Evolutionary conservation across 148 eudicot species (phyloP), one percentile per base, ranked within the genome.

Genomic region (Mesembryanthemum crystallinum): DNA sequence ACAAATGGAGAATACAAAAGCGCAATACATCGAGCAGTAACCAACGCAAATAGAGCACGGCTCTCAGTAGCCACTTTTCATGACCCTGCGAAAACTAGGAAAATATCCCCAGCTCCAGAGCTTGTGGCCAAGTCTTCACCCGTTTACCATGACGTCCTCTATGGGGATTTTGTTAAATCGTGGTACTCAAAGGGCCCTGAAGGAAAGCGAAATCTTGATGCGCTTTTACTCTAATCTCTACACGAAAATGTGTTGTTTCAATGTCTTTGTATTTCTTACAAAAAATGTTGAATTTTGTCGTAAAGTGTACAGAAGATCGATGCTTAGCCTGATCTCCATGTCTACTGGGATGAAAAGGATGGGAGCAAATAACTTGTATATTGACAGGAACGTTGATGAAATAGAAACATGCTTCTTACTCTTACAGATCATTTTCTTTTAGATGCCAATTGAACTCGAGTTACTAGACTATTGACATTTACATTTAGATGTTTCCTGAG

Each of bases 121-220:
- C 89, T 89, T 69, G 78, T 81, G 20, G 72, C 43, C n/a, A 72
- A 77, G 47, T 69, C 80, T 66, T 80, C 82, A 47, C 89, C 82
- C 21, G 77, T 55, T 49, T 95, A 86, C 58, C 83, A 78, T n/a
- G 82, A 82, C 42, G 90, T 91, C 47, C 78, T 85, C 20, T 95
- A 95, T 51, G 99, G 98, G n/a, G 98, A 95, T 76, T 88, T 89
- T 82, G 96, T 95, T 35, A 81, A 83, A 14, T 92, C 97, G 27
- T 95, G 99, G 98, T 95, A 95, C 83, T 86, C 97, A 0, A 91
- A 91, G 59, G 99, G 99, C 28, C 99, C 99, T 0, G 96, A 92
- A 77, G 99, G 98, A 67, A 95, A 85, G 77, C 85, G 97, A 18
- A 92, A 95, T 73, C 80, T 95, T 52, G 99, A 92, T 78, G 88